phyloP scores from a whole-genome alignment of 2,329 filamentous ascomycete species.

The Macrophomina pseudophaseolina region DNA sequence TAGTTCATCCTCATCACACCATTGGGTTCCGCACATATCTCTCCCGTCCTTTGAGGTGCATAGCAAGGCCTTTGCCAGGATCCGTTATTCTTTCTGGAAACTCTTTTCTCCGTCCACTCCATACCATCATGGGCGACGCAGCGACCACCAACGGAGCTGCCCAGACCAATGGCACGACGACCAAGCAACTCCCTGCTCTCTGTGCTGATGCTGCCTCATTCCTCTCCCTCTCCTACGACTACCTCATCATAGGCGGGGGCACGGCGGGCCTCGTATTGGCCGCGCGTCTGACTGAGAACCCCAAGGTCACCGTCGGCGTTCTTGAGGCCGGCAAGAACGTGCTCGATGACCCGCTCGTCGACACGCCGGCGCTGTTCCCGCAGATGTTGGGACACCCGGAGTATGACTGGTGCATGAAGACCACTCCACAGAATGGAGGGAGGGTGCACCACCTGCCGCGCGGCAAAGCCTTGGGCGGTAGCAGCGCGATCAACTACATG shows the following conservation, averaged over 20 bases:
- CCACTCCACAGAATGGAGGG: slow-evolving; percentile 33
- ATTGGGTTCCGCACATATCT: neutral
- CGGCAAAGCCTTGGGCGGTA: slow-evolving; percentile 45
- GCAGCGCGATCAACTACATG: slow-evolving; percentile 37
- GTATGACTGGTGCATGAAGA: slow-evolving; percentile 44
- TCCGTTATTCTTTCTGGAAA: too few species aligned
- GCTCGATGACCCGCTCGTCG: slow-evolving; percentile 38
- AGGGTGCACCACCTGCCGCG: slow-evolving; percentile 26
- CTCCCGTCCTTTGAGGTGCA: neutral
- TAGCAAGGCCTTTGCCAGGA: neutral
- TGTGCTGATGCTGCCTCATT: too few species aligned
- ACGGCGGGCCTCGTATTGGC: slow-evolving; percentile 29
- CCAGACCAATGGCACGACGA: neutral
- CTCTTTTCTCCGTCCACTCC: neutral
- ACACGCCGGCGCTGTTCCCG: slow-evolving; percentile 22
- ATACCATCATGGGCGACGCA: neutral
- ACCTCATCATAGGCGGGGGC: slow-evolving; percentile 29
- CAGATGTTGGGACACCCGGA: slow-evolving; percentile 33
- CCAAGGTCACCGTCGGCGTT: slow-evolving; percentile 30
- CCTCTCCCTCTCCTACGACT: neutral
- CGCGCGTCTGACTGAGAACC: slow-evolving; percentile 36
- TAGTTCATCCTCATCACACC: neutral
- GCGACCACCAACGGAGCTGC: neutral
- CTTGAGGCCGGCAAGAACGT: slow-evolving; percentile 32
- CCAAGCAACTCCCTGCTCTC: too few species aligned